Evolutionary conservation across 2,329 filamentous ascomycete genomes (phyloP).

Genomic region (Seiridium cupressi): DNA sequence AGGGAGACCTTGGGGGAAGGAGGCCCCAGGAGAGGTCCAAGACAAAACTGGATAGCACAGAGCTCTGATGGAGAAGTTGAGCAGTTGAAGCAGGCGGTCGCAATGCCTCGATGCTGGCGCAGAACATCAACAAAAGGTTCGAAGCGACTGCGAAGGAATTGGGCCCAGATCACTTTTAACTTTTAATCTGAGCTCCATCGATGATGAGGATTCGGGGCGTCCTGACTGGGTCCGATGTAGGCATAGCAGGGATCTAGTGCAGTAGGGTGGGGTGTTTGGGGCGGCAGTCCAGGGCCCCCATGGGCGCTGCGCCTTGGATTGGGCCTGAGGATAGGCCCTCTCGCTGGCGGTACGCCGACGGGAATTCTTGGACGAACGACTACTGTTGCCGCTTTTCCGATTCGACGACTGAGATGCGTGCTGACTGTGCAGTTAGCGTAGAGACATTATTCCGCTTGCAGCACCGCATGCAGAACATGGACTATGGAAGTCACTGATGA

Average conservation of each 20-base stretch:
- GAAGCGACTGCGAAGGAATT: neutral
- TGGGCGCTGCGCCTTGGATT: slow-evolving; percentile 3
- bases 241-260: neutral
- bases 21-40: no score
- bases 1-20: no score
- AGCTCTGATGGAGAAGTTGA: neutral
- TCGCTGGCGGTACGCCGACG: neutral
- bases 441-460: neutral
- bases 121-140: neutral
- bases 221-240: slow-evolving; percentile 3
- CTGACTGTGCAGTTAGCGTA: neutral
- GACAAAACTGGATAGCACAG: neutral
- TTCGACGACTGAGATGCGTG: neutral
- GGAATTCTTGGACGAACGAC: neutral
- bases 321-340: neutral
- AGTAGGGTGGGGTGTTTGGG: neutral
- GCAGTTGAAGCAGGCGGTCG: neutral
- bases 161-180: neutral
- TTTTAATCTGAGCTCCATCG: slow-evolving; percentile 2
- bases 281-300: slow-evolving; percentile 1
- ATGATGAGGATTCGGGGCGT: slow-evolving; percentile 5
- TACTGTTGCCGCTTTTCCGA: slow-evolving; percentile 10
- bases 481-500: no score
- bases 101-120: neutral
- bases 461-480: neutral